A percentile compares a stretch with the other conserved stretches of the same genome.
These are phyloP conservation scores for Rhododendron williamsianum DNA, from an alignment of 148 eudicot genomes.

Conservation along the genomic window DNA sequence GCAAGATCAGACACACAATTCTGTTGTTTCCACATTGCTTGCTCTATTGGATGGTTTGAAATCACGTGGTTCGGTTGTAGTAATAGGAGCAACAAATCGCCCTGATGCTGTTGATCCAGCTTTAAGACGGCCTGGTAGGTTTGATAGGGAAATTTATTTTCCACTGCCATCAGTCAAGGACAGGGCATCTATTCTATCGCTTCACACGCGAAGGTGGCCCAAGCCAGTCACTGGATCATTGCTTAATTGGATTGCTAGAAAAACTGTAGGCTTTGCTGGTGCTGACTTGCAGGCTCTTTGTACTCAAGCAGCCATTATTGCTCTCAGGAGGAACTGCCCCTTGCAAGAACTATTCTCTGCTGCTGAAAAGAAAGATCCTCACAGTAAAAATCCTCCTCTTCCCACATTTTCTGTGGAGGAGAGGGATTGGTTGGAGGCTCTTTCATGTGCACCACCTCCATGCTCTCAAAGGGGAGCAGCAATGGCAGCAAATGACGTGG, in stretches of 20 bases:
- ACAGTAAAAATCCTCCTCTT: slow-evolving; percentile 54
- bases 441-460: slow-evolving; percentile 81
- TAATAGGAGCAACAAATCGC: slow-evolving; percentile 96
- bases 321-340: slow-evolving; percentile 70
- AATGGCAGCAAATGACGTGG: slow-evolving; percentile 78
- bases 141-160: slow-evolving; percentile 93
- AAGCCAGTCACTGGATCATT: slow-evolving; percentile 72
- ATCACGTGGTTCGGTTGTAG: slow-evolving; percentile 95
- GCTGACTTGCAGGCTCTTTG: slow-evolving; percentile 99
- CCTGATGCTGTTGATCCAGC: slow-evolving; percentile 98
- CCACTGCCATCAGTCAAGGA: slow-evolving; percentile 80
- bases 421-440: slow-evolving; percentile 94
- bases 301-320: slow-evolving; percentile 81
- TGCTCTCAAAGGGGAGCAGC: slow-evolving; percentile 91
- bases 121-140: slow-evolving; percentile 92
- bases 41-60: slow-evolving; percentile 94
- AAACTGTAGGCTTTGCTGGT: slow-evolving; percentile 94
- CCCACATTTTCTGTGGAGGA: slow-evolving; percentile 77
- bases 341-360: slow-evolving; percentile 60
- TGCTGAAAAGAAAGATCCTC: slow-evolving; percentile 38
- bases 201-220: slow-evolving; percentile 91
- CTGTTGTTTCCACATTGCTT: slow-evolving; percentile 95
- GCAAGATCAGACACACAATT: slow-evolving; percentile 98
- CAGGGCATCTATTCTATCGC: slow-evolving; percentile 80
- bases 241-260: slow-evolving; percentile 62